Conservation (phyloP, 192 early-diverging fungal species). For the Backusella morwellensis region DNA sequence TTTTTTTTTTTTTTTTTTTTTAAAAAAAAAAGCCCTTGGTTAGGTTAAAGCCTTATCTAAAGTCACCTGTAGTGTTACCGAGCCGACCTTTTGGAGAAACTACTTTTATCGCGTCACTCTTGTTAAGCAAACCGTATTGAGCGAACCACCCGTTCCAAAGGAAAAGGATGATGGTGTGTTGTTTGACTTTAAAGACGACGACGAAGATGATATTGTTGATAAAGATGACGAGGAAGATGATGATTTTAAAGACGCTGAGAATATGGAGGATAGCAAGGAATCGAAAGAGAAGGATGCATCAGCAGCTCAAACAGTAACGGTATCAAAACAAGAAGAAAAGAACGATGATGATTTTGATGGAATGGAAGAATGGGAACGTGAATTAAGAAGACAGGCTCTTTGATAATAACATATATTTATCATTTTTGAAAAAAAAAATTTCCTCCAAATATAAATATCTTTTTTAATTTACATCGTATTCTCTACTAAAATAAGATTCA, state of each 20-base stretch:
- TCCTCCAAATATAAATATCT: not conserved
- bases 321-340: not conserved
- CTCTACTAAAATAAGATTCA: slow-evolving; percentile 17
- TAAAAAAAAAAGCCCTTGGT: not conserved
- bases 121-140: slow-evolving; percentile 50
- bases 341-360: not conserved
- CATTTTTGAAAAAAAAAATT: too few species aligned
- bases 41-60: not conserved
- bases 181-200: slow-evolving; percentile 17
- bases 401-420: not conserved
- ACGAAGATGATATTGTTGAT: not conserved
- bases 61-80: slow-evolving; percentile 43
- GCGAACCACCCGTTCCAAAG: not conserved
- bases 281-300: not conserved
- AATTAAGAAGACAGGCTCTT: slow-evolving; percentile 27
- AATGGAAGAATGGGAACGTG: slow-evolving; percentile 42
- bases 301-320: too few species aligned
- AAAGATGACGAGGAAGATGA: not conserved
- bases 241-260: not conserved
- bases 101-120: slow-evolving; percentile 69
- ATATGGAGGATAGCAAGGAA: not conserved
- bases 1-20: not conserved
- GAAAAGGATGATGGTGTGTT: slow-evolving; percentile 18
- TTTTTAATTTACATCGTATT: slow-evolving; percentile 15
- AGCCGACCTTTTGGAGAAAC: slow-evolving; percentile 62